phyloP scores from a whole-genome alignment of 768 basidiomycete genomes.

The Dioszegia crocea region DNA sequence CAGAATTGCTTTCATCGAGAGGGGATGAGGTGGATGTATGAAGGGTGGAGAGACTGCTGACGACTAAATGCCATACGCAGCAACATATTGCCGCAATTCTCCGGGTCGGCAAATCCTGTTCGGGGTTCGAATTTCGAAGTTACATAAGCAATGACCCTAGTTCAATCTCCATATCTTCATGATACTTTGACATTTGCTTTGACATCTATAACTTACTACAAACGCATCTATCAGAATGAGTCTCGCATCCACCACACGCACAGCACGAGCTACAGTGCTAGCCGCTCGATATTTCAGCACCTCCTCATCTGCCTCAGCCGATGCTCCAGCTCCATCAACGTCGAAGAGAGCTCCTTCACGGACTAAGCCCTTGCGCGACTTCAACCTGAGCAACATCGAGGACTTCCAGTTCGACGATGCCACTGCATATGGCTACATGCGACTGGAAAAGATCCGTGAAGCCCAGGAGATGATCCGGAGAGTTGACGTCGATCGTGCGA shows the following conservation, averaged over 20 bases:
- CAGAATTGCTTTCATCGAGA: too few species aligned
- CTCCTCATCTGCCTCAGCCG: not conserved
- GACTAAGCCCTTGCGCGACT: conserved; percentile 5
- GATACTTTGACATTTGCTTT: too few species aligned
- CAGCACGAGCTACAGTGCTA: not conserved
- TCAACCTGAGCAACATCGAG: conserved; percentile 11
- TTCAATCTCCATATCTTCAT: too few species aligned
- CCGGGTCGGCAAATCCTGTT: not conserved
- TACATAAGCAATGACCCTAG: too few species aligned
- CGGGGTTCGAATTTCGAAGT: not conserved
- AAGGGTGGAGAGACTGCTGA: too few species aligned
- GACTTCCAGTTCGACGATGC: conserved; percentile 59
- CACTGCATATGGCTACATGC: conserved; percentile 65
- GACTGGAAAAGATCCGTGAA: conserved; percentile 69
- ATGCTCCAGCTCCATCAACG: conserved; percentile 3
- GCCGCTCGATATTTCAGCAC: not conserved
- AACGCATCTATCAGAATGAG: not conserved
- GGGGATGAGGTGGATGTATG: too few species aligned
- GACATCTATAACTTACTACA: not conserved
- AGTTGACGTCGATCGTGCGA: conserved; percentile 83
- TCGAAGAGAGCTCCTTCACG: not conserved
- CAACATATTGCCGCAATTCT: not conserved
- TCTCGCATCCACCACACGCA: not conserved
- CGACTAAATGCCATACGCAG: too few species aligned
- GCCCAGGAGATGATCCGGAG: conserved; percentile 72